A percentile compares a stretch with the other conserved stretches of the same genome.
Conservation (phyloP, 306 rosid species). For the Sechiopsis laciniata region DNA sequence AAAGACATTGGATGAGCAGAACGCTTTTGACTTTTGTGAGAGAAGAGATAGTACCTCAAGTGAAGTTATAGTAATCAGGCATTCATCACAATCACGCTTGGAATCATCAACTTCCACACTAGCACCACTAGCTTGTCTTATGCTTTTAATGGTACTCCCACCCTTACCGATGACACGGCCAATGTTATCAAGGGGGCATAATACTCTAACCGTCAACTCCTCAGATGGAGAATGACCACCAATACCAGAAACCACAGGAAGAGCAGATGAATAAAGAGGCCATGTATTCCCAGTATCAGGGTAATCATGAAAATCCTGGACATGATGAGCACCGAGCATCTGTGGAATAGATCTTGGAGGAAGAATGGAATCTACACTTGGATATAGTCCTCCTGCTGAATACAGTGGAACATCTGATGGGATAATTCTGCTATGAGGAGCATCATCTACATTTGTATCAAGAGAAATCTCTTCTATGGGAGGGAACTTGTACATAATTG, state of each 20-base stretch:
- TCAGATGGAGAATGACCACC: conserved; percentile 53
- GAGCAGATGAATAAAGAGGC: conserved; percentile 78
- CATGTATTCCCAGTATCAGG: conserved; percentile 62
- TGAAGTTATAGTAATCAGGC: conserved; percentile 64
- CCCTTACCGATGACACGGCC: conserved; percentile 96
- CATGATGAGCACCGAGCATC: conserved; percentile 55
- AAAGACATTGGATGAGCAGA: not conserved
- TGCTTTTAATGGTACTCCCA: conserved; percentile 85
- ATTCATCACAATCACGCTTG: conserved; percentile 59
- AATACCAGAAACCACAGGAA: conserved; percentile 68
- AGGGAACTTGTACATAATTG: conserved; percentile 91
- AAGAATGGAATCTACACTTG: conserved; percentile 55
- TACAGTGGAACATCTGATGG: conserved; percentile 82
- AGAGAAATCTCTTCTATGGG: conserved; percentile 76
- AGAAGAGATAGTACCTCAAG: conserved; percentile 50
- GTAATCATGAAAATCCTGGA: conserved; percentile 75
- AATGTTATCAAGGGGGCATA: conserved; percentile 83
- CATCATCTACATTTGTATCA: conserved; percentile 60
- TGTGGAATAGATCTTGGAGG: conserved; percentile 64
- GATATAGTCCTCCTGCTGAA: conserved; percentile 63
- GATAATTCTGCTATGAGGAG: conserved; percentile 60
- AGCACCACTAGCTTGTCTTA: conserved; percentile 87
- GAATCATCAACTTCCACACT: conserved; percentile 85
- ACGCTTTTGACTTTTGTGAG: not conserved
- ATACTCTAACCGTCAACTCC: conserved; percentile 48